Conservation (phyloP, 139 green algal genomes). For the Asterochloris erici region DNA sequence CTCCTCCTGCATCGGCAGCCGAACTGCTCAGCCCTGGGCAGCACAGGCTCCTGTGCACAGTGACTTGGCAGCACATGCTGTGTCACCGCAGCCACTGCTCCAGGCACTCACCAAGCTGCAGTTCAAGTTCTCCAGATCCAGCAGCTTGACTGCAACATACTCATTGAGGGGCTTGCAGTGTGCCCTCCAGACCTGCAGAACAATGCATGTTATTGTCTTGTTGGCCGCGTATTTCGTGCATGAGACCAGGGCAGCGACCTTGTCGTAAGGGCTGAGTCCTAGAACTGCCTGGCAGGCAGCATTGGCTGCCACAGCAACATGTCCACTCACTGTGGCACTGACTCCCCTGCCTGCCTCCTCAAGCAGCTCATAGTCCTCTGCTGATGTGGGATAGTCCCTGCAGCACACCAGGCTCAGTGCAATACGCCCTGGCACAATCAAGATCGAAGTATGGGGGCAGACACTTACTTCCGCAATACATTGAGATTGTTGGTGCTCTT, state of each 20-base stretch:
- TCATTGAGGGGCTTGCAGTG: slow-evolving; percentile 68
- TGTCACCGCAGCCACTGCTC: neutral
- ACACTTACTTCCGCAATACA: neutral
- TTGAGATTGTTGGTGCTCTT: neutral
- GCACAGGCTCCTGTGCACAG: too few species aligned
- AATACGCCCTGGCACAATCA: neutral
- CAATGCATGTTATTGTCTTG: neutral
- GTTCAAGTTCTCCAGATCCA: slow-evolving; percentile 94
- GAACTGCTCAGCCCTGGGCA: neutral
- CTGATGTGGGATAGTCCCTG: slow-evolving; percentile 72
- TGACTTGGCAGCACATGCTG: neutral
- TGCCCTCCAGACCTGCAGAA: slow-evolving; percentile 74
- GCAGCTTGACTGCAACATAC: slow-evolving; percentile 90
- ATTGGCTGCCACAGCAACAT: neutral
- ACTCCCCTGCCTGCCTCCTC: slow-evolving; percentile 92
- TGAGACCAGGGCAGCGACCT: too few species aligned
- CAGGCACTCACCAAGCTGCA: slow-evolving; percentile 61
- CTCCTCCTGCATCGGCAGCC: slow-evolving; percentile 70
- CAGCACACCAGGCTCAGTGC: too few species aligned
- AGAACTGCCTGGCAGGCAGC: too few species aligned
- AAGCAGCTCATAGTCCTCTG: slow-evolving; percentile 80
- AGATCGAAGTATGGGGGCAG: neutral
- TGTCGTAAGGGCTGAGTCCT: too few species aligned
- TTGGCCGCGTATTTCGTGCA: too few species aligned
- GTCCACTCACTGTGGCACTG: slow-evolving; percentile 76